Evolutionary conservation across 2,329 filamentous ascomycete genomes (phyloP).

Genomic region (Aureobasidium zeae): DNA sequence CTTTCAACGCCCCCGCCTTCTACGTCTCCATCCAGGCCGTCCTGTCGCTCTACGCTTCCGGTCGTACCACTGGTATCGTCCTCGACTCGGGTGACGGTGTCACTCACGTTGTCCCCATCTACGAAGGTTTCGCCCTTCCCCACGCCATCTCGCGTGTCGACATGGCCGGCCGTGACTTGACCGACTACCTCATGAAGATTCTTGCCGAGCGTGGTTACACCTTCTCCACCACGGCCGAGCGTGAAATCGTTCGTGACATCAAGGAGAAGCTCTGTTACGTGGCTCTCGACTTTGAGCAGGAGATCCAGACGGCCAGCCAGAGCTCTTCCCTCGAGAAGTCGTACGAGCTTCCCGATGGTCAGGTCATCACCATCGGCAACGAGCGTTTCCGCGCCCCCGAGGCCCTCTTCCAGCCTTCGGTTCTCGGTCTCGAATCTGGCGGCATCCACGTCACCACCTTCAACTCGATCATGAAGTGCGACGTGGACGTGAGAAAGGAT

Average conservation of each 20-base stretch:
- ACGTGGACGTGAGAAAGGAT: conserved; percentile 99
- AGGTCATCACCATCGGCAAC: conserved; percentile 99
- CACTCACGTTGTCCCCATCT: conserved; percentile 99
- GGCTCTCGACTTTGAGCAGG: conserved; percentile 99
- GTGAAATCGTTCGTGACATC: conserved; percentile 99
- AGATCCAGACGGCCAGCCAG: conserved; percentile 99
- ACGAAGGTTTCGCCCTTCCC: conserved; percentile 99
- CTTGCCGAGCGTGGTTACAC: conserved; percentile 98
- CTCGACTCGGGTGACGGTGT: conserved; percentile 99
- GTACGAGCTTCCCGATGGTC: conserved; percentile 97
- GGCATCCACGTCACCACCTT: conserved; percentile 99
- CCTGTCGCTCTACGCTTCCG: conserved; percentile 96
- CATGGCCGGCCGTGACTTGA: conserved; percentile 99
- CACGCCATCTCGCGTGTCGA: conserved; percentile 99
- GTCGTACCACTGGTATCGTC: conserved; percentile 99
- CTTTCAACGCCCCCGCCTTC: conserved; percentile 99
- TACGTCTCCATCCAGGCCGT: conserved; percentile 99
- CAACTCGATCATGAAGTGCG: conserved; percentile 99
- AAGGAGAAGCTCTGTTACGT: conserved; percentile 99
- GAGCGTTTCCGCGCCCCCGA: conserved; percentile 99
- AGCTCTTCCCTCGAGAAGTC: conserved; percentile 99
- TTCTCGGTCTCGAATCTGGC: conserved; percentile 94
- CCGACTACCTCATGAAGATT: conserved; percentile 99
- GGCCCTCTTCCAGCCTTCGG: conserved; percentile 98
- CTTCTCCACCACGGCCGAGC: conserved; percentile 99